These are phyloP conservation scores for Brassica carinata DNA, from an alignment of 345 rosid species.

Conservation along the genomic window DNA sequence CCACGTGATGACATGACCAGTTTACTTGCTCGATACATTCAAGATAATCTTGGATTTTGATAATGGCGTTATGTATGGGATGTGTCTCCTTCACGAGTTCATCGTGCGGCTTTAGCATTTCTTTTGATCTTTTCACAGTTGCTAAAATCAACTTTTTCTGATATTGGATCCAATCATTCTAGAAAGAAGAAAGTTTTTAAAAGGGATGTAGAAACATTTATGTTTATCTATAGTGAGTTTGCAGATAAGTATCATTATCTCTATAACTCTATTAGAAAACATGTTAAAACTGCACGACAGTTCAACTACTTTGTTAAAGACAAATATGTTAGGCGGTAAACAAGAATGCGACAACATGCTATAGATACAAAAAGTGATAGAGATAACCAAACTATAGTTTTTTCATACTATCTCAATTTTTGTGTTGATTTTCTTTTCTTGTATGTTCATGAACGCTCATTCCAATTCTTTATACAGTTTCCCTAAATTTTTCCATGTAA, in stretches of 20 bases:
- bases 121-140: conserved; percentile 7
- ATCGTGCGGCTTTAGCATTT: conserved; percentile 21
- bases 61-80: conserved; percentile 12
- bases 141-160: background rate
- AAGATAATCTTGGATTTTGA: background rate
- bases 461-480: background rate
- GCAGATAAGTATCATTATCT: no score
- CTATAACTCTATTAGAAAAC: background rate
- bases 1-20: conserved; percentile 10
- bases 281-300: background rate
- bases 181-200: background rate
- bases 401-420: no score
- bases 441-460: background rate
- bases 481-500: background rate
- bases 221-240: no score
- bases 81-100: background rate
- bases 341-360: background rate
- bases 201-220: background rate
- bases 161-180: background rate
- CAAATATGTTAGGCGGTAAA: background rate
- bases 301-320: background rate
- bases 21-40: conserved; percentile 10
- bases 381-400: background rate
- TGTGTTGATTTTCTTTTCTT: background rate
- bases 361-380: background rate